Conservation (phyloP, 2,329 filamentous ascomycete genomes). For the Rhytidhysteron rufulum region DNA sequence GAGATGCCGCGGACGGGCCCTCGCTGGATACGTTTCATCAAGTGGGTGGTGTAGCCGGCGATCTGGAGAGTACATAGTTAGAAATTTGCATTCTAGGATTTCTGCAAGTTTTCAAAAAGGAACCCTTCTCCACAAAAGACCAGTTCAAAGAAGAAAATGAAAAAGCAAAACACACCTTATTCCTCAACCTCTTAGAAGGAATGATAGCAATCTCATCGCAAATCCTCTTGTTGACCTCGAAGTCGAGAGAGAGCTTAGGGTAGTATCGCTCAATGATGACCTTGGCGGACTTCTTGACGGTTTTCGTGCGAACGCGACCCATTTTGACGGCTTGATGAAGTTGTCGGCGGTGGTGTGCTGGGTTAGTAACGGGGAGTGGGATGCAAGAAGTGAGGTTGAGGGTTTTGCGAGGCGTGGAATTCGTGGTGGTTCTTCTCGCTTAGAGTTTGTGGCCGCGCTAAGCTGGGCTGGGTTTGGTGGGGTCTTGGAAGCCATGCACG, state of each 20-base stretch:
- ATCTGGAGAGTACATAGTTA: too few relatives aligned
- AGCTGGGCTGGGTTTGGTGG: neutral
- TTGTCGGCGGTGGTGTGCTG: conserved; percentile 2
- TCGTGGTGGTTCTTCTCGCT: conserved; percentile 3
- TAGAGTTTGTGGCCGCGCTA: neutral
- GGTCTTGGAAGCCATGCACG: too few relatives aligned
- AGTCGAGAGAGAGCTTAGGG: conserved; percentile 97
- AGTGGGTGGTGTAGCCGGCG: conserved; percentile 83
- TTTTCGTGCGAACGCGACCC: conserved; percentile 60
- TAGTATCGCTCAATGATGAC: conserved; percentile 88
- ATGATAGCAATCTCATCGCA: conserved; percentile 99
- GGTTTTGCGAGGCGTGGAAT: neutral
- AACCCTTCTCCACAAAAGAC: too few relatives aligned
- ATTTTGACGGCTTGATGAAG: conserved; percentile 39
- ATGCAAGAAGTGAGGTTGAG: conserved; percentile 1
- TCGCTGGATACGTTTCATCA: conserved; percentile 99
- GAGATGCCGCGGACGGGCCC: conserved; percentile 99
- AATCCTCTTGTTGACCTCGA: conserved; percentile 99
- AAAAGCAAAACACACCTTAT: conserved; percentile 67
- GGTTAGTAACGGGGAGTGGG: too few relatives aligned
- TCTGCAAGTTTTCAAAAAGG: too few relatives aligned
- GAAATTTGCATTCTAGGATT: too few relatives aligned
- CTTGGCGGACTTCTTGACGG: conserved; percentile 88
- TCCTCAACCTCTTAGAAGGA: conserved; percentile 96
- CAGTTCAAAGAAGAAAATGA: too few relatives aligned